Percentiles rank a stretch among this genome's conserved stretches.
These are phyloP conservation scores for Ceratobasidium sp. DNA, from an alignment of 1,284 basidiomycete species.

Conservation along the genomic window DNA sequence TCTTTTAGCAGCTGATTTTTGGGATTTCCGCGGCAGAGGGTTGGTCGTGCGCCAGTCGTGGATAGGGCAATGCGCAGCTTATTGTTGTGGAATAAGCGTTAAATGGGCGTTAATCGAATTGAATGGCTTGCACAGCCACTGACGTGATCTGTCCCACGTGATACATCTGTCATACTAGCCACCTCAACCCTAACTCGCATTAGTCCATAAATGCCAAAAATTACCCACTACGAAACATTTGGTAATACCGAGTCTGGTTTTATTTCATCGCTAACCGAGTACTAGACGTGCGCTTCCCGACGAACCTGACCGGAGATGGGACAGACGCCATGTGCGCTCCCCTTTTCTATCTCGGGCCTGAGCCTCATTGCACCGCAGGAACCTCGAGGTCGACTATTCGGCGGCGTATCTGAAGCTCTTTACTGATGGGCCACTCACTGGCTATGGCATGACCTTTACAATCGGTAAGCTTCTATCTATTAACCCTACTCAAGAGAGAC, in stretches of 20 bases:
- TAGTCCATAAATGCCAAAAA: slow-evolving; percentile 56
- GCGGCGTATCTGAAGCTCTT: slow-evolving; percentile 87
- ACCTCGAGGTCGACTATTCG: slow-evolving; percentile 94
- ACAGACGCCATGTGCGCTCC: slow-evolving; percentile 80
- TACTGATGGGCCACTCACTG: slow-evolving; percentile 76
- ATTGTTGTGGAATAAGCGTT: neutral
- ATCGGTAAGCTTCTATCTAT: slow-evolving; percentile 68
- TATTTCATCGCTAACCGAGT: neutral
- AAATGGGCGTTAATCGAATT: slow-evolving; percentile 1
- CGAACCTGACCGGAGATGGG: slow-evolving; percentile 84
- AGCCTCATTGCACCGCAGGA: slow-evolving; percentile 64
- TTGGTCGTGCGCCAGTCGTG: neutral
- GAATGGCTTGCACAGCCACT: slow-evolving; percentile 9
- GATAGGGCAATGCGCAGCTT: neutral
- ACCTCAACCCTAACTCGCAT: slow-evolving; percentile 1
- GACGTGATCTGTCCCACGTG: slow-evolving; percentile 13
- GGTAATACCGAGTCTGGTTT: slow-evolving; percentile 54
- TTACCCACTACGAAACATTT: slow-evolving; percentile 66
- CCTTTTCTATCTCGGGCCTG: neutral
- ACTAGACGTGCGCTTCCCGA: slow-evolving; percentile 84
- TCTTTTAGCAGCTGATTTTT: too few species aligned
- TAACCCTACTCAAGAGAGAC: neutral
- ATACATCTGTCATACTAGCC: neutral
- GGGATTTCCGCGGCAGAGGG: neutral
- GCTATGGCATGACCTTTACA: slow-evolving; percentile 96